These are phyloP conservation scores for Liquidambar formosana DNA, from an alignment of 164 flowering plant species.

Conservation along the genomic window DNA sequence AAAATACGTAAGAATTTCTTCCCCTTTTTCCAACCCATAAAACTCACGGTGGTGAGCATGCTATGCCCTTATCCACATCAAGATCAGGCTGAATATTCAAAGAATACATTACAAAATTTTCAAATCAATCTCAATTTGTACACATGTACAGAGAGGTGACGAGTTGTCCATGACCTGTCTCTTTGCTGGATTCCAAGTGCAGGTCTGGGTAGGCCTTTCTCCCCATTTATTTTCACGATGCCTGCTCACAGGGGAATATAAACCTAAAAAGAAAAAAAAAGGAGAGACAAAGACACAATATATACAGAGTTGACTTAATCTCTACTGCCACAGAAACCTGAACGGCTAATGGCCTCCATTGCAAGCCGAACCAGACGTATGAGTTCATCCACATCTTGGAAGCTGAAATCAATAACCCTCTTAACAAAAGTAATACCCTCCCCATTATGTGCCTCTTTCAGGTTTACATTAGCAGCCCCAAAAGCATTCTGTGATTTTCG, in stretches of 20 bases:
- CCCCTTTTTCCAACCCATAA: constrained; percentile 10
- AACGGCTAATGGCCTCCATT: constrained; percentile 49
- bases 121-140: constrained; percentile 39
- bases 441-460: constrained; percentile 33
- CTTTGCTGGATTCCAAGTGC: constrained; percentile 13
- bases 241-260: constrained; percentile 18
- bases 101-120: constrained; percentile 34
- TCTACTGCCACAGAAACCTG: constrained; percentile 23
- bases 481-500: constrained; percentile 61
- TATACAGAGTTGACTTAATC: constrained; percentile 24
- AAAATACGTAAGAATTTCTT: constrained; percentile 1
- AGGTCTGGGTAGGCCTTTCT: constrained; percentile 6
- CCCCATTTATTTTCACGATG: constrained; percentile 7
- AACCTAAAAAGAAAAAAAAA: constrained; percentile 18
- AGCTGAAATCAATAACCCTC: constrained; percentile 74
- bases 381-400: constrained; percentile 70
- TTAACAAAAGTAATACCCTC: constrained; percentile 48
- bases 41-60: constrained; percentile 5
- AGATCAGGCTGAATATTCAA: constrained; percentile 22
- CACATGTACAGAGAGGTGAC: constrained; percentile 35
- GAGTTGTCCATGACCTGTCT: constrained; percentile 9
- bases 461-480: constrained; percentile 44
- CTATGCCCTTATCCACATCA: constrained; percentile 16
- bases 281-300: no score
- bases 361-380: constrained; percentile 66